These are phyloP conservation scores for Kwoniella botswanensis DNA, from an alignment of 768 basidiomycete genomes.

Conservation along the genomic window DNA sequence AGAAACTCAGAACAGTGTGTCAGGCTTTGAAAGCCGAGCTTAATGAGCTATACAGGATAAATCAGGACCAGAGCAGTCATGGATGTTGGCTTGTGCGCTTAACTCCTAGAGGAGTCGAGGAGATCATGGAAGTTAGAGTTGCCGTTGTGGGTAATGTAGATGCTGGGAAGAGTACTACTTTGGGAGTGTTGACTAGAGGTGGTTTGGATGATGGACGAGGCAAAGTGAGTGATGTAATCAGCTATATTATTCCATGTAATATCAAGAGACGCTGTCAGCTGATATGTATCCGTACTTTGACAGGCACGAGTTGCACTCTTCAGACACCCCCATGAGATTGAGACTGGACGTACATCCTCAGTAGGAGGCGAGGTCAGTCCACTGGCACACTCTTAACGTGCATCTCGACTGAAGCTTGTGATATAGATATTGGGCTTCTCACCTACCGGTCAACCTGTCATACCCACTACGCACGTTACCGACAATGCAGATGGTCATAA, in stretches of 20 bases:
- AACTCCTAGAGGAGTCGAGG: conserved; percentile 51
- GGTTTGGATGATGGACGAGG: conserved; percentile 53
- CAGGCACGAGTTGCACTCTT: conserved; percentile 78
- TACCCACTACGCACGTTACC: conserved; percentile 64
- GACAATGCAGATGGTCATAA: conserved; percentile 60
- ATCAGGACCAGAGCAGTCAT: conserved; percentile 30
- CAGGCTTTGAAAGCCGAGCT: conserved; percentile 44
- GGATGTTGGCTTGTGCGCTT: conserved; percentile 51
- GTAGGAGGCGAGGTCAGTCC: conserved; percentile 89
- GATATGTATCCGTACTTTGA: conserved; percentile 65
- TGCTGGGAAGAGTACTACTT: conserved; percentile 90
- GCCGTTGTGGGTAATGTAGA: conserved; percentile 88
- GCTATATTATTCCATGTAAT: no score
- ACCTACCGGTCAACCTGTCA: conserved; percentile 74
- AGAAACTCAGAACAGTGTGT: conserved; percentile 36
- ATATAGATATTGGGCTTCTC: conserved; percentile 84
- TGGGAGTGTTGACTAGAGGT: conserved; percentile 95
- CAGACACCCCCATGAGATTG: conserved; percentile 95
- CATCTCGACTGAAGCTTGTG: not conserved
- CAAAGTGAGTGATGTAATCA: conserved; percentile 25
- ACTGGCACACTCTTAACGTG: not conserved
- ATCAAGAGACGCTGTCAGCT: not conserved
- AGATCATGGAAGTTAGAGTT: conserved; percentile 77
- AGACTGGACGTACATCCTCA: conserved; percentile 91
- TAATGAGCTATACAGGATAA: conserved; percentile 49